phyloP scores from a whole-genome alignment of 2,329 filamentous ascomycete species.

The Aureobasidium sp. region DNA sequence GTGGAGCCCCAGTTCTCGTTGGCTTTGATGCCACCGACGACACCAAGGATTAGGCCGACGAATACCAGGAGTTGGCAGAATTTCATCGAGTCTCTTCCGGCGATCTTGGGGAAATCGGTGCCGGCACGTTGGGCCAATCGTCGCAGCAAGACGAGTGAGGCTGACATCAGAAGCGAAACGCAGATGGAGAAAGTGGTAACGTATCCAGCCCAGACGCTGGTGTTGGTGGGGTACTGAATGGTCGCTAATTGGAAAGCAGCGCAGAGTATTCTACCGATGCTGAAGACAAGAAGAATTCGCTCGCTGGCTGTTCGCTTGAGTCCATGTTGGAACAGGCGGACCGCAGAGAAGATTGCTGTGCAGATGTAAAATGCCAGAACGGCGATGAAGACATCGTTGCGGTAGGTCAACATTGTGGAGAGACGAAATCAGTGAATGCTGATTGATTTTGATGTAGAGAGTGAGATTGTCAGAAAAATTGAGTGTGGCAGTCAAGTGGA shows the following conservation, averaged over 20 bases:
- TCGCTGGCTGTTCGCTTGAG: slow-evolving; percentile 22
- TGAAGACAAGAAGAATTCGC: slow-evolving; percentile 24
- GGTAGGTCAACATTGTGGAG: slow-evolving; percentile 5
- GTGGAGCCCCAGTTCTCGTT: slow-evolving; percentile 10
- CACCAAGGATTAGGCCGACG: slow-evolving; percentile 23
- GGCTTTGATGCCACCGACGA: slow-evolving; percentile 23
- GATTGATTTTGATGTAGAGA: too few species aligned
- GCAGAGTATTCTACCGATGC: slow-evolving; percentile 25
- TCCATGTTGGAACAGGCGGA: slow-evolving; percentile 22
- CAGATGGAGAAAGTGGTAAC: slow-evolving; percentile 25
- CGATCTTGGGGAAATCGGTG: slow-evolving; percentile 11
- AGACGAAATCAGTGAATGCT: too few species aligned
- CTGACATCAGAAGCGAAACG: slow-evolving; percentile 25
- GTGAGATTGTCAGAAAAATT: too few species aligned
- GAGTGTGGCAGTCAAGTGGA: too few species aligned
- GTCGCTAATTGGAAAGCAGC: slow-evolving; percentile 24
- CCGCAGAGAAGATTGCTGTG: neutral
- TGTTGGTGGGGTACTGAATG: slow-evolving; percentile 20
- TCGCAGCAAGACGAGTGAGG: slow-evolving; percentile 23
- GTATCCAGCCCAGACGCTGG: slow-evolving; percentile 19
- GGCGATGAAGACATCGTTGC: slow-evolving; percentile 23
- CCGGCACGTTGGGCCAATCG: slow-evolving; percentile 21
- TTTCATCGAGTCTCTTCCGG: slow-evolving; percentile 17
- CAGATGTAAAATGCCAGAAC: slow-evolving; percentile 24
- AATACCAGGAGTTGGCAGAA: slow-evolving; percentile 22